phyloP scores from a whole-genome alignment of 768 basidiomycete species.

The Glaciozyma martinii region DNA sequence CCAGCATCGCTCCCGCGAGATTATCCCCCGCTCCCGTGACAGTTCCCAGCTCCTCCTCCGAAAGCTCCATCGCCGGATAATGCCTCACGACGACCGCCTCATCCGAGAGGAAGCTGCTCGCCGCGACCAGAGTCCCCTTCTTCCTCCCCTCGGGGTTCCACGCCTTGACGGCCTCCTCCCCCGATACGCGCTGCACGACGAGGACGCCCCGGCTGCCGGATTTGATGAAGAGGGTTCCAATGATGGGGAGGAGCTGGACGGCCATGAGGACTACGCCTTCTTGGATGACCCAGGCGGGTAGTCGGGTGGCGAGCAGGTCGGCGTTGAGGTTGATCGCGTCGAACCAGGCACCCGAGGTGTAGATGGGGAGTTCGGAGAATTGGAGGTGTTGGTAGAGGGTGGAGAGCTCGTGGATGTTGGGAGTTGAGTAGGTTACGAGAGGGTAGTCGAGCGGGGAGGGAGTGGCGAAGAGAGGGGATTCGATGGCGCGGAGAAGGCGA shows the following conservation, averaged over 20 bases:
- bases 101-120: constrained; percentile 44
- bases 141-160: constrained; percentile 27
- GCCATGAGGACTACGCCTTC: constrained; percentile 72
- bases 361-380: constrained; percentile 55
- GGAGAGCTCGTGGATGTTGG: constrained; percentile 71
- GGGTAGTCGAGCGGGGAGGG: constrained; percentile 16
- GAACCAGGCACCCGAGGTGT: constrained; percentile 57
- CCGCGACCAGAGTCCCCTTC: constrained; percentile 48
- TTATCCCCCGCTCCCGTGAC: constrained; percentile 92
- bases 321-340: constrained; percentile 40
- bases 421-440: constrained; percentile 63
- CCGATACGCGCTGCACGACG: constrained; percentile 15
- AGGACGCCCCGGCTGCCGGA: constrained; percentile 52
- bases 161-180: constrained; percentile 12
- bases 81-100: constrained; percentile 60
- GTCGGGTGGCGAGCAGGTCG: constrained; percentile 46
- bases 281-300: constrained; percentile 51
- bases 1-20: constrained; percentile 73
- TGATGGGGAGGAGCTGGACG: constrained; percentile 70
- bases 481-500: constrained; percentile 55
- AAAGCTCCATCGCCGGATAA: constrained; percentile 52
- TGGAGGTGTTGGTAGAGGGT: constrained; percentile 38
- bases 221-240: constrained; percentile 76
- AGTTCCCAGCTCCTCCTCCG: constrained; percentile 47
- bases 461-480: constrained; percentile 8